Evolutionary conservation across 495 filamentous ascomycete genomes (phyloP).

Genomic region (Wilcoxina mikolae): DNA sequence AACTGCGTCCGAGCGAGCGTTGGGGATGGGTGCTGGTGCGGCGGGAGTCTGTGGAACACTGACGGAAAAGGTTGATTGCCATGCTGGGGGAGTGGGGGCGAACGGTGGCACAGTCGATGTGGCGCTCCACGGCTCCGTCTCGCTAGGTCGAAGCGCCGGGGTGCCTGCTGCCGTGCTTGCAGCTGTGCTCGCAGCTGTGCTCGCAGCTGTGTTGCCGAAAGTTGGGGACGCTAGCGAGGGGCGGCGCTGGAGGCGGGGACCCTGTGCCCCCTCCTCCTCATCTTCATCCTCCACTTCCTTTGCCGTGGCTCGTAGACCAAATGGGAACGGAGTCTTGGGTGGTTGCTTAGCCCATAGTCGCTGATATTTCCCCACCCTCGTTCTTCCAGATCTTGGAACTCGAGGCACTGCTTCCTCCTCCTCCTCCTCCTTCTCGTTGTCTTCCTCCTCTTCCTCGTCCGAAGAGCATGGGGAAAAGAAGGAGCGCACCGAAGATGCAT

Average conservation of each 20-base stretch:
- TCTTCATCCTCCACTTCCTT: background rate
- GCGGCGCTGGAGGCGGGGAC: background rate
- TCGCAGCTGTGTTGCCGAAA: background rate
- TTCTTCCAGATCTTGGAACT: background rate
- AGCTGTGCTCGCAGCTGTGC: too few relatives aligned
- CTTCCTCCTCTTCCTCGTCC: background rate
- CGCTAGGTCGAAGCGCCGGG: background rate
- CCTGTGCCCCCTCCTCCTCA: background rate
- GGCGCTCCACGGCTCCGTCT: background rate
- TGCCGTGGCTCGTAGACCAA: background rate
- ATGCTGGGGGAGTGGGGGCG: background rate
- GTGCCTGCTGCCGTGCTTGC: background rate
- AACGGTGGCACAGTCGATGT: background rate
- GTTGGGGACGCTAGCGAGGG: background rate
- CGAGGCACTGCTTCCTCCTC: background rate
- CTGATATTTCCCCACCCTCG: background rate
- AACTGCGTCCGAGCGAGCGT: background rate
- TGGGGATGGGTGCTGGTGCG: background rate
- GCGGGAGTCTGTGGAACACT: background rate
- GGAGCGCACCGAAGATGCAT: background rate
- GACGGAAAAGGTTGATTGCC: background rate
- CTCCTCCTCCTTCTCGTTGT: too few relatives aligned
- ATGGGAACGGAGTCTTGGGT: background rate
- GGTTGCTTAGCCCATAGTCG: background rate
- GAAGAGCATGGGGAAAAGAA: slow-evolving; percentile 5